Evolutionary conservation across 148 eudicot genomes (phyloP).

Genomic region (Salicornia ramosissima): DNA sequence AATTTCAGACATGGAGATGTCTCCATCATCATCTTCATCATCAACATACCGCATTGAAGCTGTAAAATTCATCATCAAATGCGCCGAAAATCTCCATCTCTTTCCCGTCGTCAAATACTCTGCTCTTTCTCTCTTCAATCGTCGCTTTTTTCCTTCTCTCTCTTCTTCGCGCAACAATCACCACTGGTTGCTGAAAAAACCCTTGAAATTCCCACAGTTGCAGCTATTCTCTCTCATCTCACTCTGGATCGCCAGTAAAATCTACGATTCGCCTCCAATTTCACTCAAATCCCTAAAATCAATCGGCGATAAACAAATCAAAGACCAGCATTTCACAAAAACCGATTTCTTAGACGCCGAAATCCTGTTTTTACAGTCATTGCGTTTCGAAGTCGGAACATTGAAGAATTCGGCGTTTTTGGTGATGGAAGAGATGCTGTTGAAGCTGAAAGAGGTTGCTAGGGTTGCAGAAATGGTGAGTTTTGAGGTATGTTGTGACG

Average conservation of each 20-base stretch:
- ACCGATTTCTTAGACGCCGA: constrained; percentile 70
- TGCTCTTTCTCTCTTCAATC: constrained; percentile 65
- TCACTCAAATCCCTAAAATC: constrained; percentile 50
- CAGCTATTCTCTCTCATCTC: constrained; percentile 76
- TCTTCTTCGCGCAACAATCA: constrained; percentile 5
- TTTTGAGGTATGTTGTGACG: constrained; percentile 66
- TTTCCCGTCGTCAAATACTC: constrained; percentile 69
- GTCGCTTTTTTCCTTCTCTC: constrained; percentile 59
- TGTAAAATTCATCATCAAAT: constrained; percentile 46
- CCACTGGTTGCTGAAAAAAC: constrained; percentile 54
- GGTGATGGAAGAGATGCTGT: constrained; percentile 50
- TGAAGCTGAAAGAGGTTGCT: constrained; percentile 60
- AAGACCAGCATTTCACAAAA: constrained; percentile 66
- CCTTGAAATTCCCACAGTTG: constrained; percentile 53
- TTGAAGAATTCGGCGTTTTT: constrained; percentile 37
- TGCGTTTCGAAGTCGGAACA: constrained; percentile 64
- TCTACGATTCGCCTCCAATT: constrained; percentile 55
- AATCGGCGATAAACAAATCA: constrained; percentile 47
- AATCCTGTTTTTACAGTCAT: constrained; percentile 32
- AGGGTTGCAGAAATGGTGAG: constrained; percentile 51
- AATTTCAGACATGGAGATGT: not conserved
- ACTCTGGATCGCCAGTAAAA: constrained; percentile 83
- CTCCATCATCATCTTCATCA: not conserved
- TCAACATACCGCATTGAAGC: constrained; percentile 26
- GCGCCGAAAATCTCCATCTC: constrained; percentile 45